These are phyloP conservation scores for Neospora caninum DNA, from an alignment of 169 alveolate genomes.

Conservation along the genomic window DNA sequence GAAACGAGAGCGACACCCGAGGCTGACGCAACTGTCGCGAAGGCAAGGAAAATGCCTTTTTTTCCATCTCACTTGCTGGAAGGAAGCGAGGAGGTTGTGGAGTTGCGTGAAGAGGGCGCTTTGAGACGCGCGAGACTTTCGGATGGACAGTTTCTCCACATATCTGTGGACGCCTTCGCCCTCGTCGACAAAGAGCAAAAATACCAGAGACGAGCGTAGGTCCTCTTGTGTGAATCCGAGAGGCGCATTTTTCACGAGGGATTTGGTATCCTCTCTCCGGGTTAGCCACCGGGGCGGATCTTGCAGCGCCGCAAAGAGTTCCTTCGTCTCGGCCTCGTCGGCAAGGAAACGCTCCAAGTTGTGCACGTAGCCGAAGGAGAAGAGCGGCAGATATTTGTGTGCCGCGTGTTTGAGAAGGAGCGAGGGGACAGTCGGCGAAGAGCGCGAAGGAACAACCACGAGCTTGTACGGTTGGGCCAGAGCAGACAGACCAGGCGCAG, in stretches of 20 bases:
- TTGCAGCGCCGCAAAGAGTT: neutral
- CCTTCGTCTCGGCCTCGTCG: neutral
- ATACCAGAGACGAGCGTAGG: neutral
- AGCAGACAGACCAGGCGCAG: conserved; percentile 35
- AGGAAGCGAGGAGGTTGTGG: conserved; percentile 2
- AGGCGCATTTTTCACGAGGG: neutral
- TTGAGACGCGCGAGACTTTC: neutral
- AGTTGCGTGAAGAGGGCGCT: neutral
- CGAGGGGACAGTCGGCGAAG: conserved; percentile 42
- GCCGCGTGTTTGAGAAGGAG: conserved; percentile 52
- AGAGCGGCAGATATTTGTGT: conserved; percentile 10
- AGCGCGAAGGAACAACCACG: conserved; percentile 52
- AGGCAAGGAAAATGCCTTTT: neutral
- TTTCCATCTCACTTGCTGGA: neutral
- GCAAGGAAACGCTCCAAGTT: neutral
- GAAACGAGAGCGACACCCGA: neutral
- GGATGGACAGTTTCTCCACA: neutral
- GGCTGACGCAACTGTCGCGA: neutral
- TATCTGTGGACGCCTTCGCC: conserved; percentile 42
- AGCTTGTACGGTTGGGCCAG: conserved; percentile 47
- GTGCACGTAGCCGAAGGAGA: conserved; percentile 16
- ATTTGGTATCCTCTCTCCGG: neutral
- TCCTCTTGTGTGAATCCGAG: neutral
- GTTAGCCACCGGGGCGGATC: neutral
- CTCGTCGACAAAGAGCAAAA: conserved; percentile 43